Base-by-base conservation (phyloP, 1,139 yeast genomes). In the Debaryomyces psychrophilus region DNA sequence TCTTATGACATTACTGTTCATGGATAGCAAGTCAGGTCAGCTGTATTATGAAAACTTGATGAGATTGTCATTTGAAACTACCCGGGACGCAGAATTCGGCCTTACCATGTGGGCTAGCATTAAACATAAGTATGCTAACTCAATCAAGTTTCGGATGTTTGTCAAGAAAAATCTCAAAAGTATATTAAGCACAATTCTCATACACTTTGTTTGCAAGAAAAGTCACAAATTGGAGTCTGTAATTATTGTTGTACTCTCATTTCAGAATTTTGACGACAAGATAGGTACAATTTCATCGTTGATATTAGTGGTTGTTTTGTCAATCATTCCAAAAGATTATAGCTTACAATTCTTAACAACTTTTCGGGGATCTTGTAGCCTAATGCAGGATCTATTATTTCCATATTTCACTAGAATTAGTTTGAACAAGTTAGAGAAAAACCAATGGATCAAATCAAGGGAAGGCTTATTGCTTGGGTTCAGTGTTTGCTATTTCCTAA, bases 391-490 rank as follows among this genome's bases (percentile, higher is more conserved):
- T 45, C 67, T 83, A 35, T 65, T 82, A 33, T 61, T 64, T 8
- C 85, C 86, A 2, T 82, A 79, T 57, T 79, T 83, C 60, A 59
- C 68, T 11, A 63, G 79, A 20, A 64, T 81, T 17, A 77, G 80
- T 8, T 76, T 81, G 49, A 61, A 73, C 7, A 58, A 56, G n/a
- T 51, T 62, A n/a, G 82, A 81, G 45, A 67, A 67, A 40, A 67
- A 69, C 8, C 74, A 70, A 45, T 83, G 88, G 88, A 63, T 71
- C 45, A 67, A 68, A 17, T 75, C 83, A 8, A 68, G 88, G 33
- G 81, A 77, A 44, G 87, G 87, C 0, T 70, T 81, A 15, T 61
- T 83, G 37, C 77, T 79, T 53, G 87, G 87, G 2, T 82, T 81
- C 53, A 81, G 84, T 1, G 58, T 79, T n/a, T 72, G 76, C 39